A percentile compares a stretch with the other conserved stretches of the same genome.
These are phyloP conservation scores for Penicillium sp. DNA, from an alignment of 2,329 filamentous ascomycete species.

Conservation along the genomic window DNA sequence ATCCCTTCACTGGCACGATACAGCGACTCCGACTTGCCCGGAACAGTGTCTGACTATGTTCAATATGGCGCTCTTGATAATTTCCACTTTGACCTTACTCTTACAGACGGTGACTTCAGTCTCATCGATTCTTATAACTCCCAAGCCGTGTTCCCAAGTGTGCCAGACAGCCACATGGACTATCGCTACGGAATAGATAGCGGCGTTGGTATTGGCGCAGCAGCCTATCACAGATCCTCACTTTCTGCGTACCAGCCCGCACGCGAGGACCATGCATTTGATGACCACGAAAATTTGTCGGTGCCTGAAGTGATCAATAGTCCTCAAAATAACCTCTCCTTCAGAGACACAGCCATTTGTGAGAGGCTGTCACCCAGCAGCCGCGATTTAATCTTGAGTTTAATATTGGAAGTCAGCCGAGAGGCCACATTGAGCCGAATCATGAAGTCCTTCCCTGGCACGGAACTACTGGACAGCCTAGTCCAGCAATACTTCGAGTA, in stretches of 20 bases:
- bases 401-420: constrained; percentile 62
- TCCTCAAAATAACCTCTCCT: constrained; percentile 14
- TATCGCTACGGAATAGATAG: constrained; percentile 26
- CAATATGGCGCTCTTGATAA: constrained; percentile 24
- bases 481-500: constrained; percentile 41
- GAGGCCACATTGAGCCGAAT: constrained; percentile 55
- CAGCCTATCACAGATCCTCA: constrained; percentile 31
- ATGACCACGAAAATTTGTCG: constrained; percentile 30
- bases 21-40: constrained; percentile 24
- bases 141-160: constrained; percentile 12
- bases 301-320: constrained; percentile 28
- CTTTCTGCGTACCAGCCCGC: constrained; percentile 31
- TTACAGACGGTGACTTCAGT: constrained; percentile 32
- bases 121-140: constrained; percentile 31
- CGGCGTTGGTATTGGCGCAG: constrained; percentile 29
- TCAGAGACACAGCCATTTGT: constrained; percentile 22
- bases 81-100: constrained; percentile 24
- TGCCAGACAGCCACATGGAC: constrained; percentile 8
- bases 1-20: constrained; percentile 27
- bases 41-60: constrained; percentile 23
- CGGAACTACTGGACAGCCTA: constrained; percentile 41
- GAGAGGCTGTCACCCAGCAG: constrained; percentile 33
- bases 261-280: constrained; percentile 26
- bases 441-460: constrained; percentile 46
- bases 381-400: constrained; percentile 64